Percentiles rank a stretch among this genome's conserved stretches.
These are phyloP conservation scores for Hibiscus syriacus DNA, from an alignment of 345 rosid genomes.

Conservation along the genomic window DNA sequence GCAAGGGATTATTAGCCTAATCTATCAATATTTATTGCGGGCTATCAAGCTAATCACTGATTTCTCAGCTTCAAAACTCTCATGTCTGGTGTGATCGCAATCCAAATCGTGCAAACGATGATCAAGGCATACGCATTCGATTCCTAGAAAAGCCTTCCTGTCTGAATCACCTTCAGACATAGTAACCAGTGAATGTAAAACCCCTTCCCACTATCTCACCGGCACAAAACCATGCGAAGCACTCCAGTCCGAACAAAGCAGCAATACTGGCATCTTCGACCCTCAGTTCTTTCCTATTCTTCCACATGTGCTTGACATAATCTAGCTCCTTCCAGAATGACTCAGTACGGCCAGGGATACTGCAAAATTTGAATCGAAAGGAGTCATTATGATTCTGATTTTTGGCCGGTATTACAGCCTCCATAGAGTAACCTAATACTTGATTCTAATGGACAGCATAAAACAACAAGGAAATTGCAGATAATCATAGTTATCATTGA, in stretches of 20 bases:
- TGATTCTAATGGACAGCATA: too few species aligned
- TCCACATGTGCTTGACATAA: conserved; percentile 53
- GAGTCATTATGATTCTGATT: not conserved
- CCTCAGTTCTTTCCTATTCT: conserved; percentile 51
- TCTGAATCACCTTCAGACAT: conserved; percentile 35
- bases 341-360: conserved; percentile 70
- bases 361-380: conserved; percentile 18
- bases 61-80: conserved; percentile 52
- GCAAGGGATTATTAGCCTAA: conserved; percentile 20
- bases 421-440: not conserved
- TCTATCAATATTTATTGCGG: conserved; percentile 33
- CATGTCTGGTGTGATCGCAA: conserved; percentile 18
- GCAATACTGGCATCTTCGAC: conserved; percentile 81
- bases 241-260: conserved; percentile 70
- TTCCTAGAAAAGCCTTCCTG: too few species aligned
- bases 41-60: conserved; percentile 34
- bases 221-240: conserved; percentile 84
- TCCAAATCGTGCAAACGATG: conserved; percentile 22
- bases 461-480: not conserved
- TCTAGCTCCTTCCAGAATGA: conserved; percentile 73
- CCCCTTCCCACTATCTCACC: conserved; percentile 64
- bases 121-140: too few species aligned
- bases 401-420: not conserved
- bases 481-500: not conserved
- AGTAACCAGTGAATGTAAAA: conserved; percentile 80